Evolutionary conservation across 2,329 filamentous ascomycete species (phyloP).

Genomic region (Fusarium tjaetaba): DNA sequence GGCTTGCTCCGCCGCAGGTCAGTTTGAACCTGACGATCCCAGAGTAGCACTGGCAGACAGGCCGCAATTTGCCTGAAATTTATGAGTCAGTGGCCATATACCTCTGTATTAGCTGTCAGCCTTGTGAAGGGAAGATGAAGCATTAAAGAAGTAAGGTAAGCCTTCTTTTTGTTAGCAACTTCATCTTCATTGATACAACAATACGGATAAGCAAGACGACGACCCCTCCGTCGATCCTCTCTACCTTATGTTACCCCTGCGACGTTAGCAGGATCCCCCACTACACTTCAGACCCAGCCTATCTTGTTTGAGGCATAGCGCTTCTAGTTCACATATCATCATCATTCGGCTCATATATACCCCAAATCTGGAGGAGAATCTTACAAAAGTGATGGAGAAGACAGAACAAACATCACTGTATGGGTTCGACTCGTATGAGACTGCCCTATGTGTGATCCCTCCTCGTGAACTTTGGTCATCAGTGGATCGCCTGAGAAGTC

Average conservation of each 20-base stretch:
- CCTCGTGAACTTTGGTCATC: conserved; percentile 58
- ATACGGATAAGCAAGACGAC: not conserved
- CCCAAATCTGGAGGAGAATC: not conserved
- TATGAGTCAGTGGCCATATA: not conserved
- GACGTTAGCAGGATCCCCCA: not conserved
- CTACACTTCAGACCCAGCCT: not conserved
- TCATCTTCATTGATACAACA: not conserved
- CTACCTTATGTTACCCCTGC: not conserved
- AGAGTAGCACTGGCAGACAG: not conserved
- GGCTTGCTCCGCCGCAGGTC: not conserved
- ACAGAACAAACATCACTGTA: not conserved
- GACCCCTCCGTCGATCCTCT: not conserved
- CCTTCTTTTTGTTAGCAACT: not conserved
- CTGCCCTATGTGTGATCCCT: conserved; percentile 69
- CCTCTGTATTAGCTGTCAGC: not conserved
- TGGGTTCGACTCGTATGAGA: conserved; percentile 58
- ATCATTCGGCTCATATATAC: not conserved
- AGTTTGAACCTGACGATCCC: not conserved
- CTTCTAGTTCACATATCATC: not conserved
- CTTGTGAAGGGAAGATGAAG: not conserved
- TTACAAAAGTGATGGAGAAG: conserved; percentile 21
- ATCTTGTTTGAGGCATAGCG: not conserved
- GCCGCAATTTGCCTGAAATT: not conserved
- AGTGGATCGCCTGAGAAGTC: conserved; percentile 64
- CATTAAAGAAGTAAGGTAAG: not conserved